Evolutionary conservation across 345 rosid species (phyloP), one percentile per base, ranked within the genome.

Genomic region (Hypericum androsaemum): DNA sequence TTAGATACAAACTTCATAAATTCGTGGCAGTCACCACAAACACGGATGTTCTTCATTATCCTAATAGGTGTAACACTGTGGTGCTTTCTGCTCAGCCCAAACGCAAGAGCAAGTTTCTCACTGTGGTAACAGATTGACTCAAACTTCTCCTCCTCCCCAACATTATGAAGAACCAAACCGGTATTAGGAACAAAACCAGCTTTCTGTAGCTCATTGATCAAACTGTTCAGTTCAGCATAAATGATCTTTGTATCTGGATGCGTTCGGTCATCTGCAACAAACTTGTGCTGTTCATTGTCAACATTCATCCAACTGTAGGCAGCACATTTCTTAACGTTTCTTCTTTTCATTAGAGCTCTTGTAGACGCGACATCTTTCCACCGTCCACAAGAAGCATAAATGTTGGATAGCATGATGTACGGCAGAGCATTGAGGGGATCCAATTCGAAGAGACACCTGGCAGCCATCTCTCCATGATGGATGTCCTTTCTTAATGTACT

Each of bases 241-340:
- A 81, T 74, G 41, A 52, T 9, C 58, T 65, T 60, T 5, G 72
- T 70, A 60, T 71, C 75, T 0, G 76, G 80, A 74, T 78, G 88
- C 50, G 59, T 64, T 55, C 65, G 64, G 71, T 81, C 88, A 44
- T 71, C 77, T 37, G 88, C 73, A 36, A 76, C 77, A 56, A 81
- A 78, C 57, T 68, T 76, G 64, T 78, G 84, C 50, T 78, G 67
- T 64, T 76, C 60, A 50, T 60, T 65, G 39, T 78, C 73, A 0
- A 78, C 57, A 54, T 81, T 77, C 13, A 78, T 62, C 84, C 80
- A 78, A 69, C 88, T 78, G 64, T 67, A 81, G 39, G 88, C 84
- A 22, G 82, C 78, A 37, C 69, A 70, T 45, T 78, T 81, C 48
- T 68, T 81, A 17, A 74, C 82, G 50, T 78, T 76, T 32, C 60